phyloP scores from a whole-genome alignment of 352 stramenopile genomes.

The Phytopythium oedochilum region DNA sequence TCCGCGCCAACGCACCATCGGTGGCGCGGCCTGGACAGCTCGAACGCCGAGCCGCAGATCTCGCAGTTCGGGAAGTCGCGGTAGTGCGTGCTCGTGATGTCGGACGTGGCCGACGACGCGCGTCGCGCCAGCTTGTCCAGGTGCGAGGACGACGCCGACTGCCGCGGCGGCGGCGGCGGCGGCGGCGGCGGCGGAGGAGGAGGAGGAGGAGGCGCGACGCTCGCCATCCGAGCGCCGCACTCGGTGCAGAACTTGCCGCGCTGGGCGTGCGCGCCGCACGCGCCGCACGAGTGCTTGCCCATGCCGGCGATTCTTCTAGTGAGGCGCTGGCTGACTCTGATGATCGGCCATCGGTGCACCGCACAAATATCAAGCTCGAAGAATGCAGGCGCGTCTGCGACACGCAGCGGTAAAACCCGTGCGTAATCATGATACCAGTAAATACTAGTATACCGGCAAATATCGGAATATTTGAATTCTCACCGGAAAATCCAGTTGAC shows the following conservation, averaged over 20 bases:
- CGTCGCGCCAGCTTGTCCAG: background rate
- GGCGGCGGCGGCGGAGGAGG: background rate
- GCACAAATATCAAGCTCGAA: too few relatives aligned
- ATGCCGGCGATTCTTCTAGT: too few relatives aligned
- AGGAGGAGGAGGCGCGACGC: background rate
- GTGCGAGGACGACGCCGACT: background rate
- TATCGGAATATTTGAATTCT: too few relatives aligned
- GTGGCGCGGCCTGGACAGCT: constrained; percentile 55
- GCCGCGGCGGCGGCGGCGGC: background rate
- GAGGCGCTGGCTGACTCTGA: too few relatives aligned
- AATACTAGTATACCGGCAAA: too few relatives aligned
- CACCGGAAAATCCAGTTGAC: too few relatives aligned
- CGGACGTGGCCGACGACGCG: background rate
- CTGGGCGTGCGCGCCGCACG: background rate
- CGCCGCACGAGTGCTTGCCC: background rate
- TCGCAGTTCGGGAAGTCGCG: constrained; percentile 63
- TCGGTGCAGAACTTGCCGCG: constrained; percentile 7
- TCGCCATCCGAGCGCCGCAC: background rate
- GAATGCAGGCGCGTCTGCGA: too few relatives aligned
- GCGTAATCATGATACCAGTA: too few relatives aligned
- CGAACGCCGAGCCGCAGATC: constrained; percentile 51
- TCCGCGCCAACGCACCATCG: constrained; percentile 39
- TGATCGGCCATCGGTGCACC: too few relatives aligned
- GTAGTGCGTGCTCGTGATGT: constrained; percentile 17
- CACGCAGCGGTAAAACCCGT: too few relatives aligned